Evolutionary conservation across 345 rosid species (phyloP).

Genomic region (Atalantia buxifolia): DNA sequence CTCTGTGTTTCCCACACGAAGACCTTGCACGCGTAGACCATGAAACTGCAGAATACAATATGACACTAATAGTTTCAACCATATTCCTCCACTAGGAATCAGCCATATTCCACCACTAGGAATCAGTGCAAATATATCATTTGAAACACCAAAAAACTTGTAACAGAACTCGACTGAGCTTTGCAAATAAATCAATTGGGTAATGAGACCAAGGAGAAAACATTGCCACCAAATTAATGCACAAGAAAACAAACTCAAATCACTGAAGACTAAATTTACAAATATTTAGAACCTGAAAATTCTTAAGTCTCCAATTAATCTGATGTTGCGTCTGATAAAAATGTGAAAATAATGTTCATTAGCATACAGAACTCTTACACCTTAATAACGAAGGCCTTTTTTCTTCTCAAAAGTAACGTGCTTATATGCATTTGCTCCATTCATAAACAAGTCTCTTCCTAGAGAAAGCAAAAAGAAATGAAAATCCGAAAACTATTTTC

Average conservation of each 20-base stretch:
- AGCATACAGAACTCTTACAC: too few relatives aligned
- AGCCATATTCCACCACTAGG: too few relatives aligned
- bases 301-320: background rate
- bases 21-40: constrained; percentile 47
- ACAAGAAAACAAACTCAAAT: too few relatives aligned
- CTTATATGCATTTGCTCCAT: too few relatives aligned
- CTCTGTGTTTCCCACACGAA: constrained; percentile 68
- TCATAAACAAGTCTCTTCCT: background rate
- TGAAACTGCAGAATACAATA: constrained; percentile 29
- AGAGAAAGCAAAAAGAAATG: background rate
- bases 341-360: background rate
- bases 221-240: background rate
- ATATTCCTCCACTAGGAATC: background rate
- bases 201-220: background rate
- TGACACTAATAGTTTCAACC: background rate
- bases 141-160: background rate
- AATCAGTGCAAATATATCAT: background rate
- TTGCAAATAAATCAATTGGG: background rate
- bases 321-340: background rate
- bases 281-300: background rate
- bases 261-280: background rate
- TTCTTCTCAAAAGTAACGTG: too few relatives aligned
- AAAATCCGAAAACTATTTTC: too few relatives aligned
- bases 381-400: too few relatives aligned
- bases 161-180: background rate